Conservation (phyloP, 257 asterid species). For the Fraxinus pennsylvanica region DNA sequence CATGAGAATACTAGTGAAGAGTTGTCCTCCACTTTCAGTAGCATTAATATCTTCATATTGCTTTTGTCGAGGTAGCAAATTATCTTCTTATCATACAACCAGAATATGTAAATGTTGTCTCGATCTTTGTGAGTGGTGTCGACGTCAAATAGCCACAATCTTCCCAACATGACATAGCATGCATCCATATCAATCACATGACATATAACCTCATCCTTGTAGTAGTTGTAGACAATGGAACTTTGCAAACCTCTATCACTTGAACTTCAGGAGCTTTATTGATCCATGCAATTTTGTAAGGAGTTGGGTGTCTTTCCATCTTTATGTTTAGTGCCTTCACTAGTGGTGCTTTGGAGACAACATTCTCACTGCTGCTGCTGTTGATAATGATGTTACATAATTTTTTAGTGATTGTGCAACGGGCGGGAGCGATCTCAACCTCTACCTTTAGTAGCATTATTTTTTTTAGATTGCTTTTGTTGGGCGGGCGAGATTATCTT, state of each 20-base stretch:
- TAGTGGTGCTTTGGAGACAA: background rate
- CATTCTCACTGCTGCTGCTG: background rate
- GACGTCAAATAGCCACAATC: background rate
- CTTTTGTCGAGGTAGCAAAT: background rate
- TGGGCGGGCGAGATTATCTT: no score
- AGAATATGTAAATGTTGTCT: background rate
- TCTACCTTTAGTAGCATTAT: no score
- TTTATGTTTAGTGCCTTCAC: background rate
- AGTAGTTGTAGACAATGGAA: background rate
- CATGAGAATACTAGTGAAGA: background rate
- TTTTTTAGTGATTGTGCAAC: background rate
- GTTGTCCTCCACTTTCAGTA: background rate
- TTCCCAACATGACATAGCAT: background rate
- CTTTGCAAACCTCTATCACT: background rate
- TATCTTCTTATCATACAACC: background rate
- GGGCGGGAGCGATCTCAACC: background rate
- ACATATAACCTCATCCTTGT: background rate
- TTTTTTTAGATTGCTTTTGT: no score
- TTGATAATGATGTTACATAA: background rate
- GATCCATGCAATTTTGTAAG: background rate
- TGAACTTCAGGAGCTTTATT: background rate
- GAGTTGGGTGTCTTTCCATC: background rate
- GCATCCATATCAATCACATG: background rate
- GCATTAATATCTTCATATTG: background rate
- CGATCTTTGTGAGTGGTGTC: background rate